Conservation (phyloP, 2,329 filamentous ascomycete genomes). For the Alternaria sp. region DNA sequence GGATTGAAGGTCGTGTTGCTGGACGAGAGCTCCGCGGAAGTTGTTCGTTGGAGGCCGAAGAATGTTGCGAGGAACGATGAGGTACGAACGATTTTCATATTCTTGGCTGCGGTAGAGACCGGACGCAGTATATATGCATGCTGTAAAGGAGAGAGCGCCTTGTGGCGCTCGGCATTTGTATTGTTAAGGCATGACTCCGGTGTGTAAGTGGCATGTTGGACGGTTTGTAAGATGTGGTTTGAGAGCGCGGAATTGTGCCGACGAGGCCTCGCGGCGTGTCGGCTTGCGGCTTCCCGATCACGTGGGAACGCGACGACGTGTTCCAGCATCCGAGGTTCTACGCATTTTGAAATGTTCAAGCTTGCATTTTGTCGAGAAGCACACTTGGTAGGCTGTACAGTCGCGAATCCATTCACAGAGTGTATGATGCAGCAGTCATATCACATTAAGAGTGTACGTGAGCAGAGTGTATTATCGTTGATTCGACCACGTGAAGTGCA, state of each 20-base stretch:
- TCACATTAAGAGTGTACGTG: background rate
- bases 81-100: slow-evolving; percentile 28
- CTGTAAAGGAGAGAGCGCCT: slow-evolving; percentile 3
- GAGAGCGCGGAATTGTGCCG: slow-evolving; percentile 35
- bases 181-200: background rate
- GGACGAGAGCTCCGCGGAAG: slow-evolving; percentile 11
- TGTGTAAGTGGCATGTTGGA: slow-evolving; percentile 6
- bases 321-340: background rate
- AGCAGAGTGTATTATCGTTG: background rate
- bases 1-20: slow-evolving; percentile 37
- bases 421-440: background rate
- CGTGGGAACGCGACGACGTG: slow-evolving; percentile 5
- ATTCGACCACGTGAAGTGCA: background rate
- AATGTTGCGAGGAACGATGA: slow-evolving; percentile 24
- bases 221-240: slow-evolving; percentile 26
- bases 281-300: background rate
- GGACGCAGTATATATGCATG: slow-evolving; percentile 4
- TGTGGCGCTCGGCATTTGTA: slow-evolving; percentile 16
- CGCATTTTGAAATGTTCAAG: background rate
- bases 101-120: slow-evolving; percentile 2
- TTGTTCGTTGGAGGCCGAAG: slow-evolving; percentile 13
- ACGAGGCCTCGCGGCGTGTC: background rate
- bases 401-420: background rate
- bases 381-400: background rate
- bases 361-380: background rate